Base-by-base conservation (phyloP, 176 grass and related monocot genomes). In the Musa acuminata region DNA sequence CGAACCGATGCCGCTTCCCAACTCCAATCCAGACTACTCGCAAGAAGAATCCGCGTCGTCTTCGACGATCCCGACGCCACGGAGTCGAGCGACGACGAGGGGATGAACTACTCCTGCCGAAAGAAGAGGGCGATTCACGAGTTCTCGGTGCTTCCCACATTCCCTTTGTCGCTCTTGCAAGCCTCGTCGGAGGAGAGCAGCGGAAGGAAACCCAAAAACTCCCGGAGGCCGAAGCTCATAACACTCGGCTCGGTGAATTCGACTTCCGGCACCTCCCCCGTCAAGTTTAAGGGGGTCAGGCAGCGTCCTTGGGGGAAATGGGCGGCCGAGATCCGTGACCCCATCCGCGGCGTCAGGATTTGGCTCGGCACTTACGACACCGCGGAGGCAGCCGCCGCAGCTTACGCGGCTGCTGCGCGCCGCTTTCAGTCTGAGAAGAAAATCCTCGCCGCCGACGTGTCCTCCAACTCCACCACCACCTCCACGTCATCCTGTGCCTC, bases 311-410 rank as follows among this genome's bases (percentile, higher is more conserved):
- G 63, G 76, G 76, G 76, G 2, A 65, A 20, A 53, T 78, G 76
- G 76, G 76, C 76, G 3, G 62, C 76, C 11, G 76, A 78, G 76
- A 78, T 78, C 63, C 76, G 76, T 48, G 24, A 78, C 76, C 48
- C 76, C 9, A 13, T 62, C 8, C 55, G 22, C 48, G 63, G 62
- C 6, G 50, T 13, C 63, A 21, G 76, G 20, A 16, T 53, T 7
- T 72, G 70, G 70, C 70, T 72, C 35, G 76, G 60, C 8, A 64
- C 76, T 8, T 78, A 54, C 51, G 50, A 29, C 14, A 53, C 76
- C 19, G 76, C 76, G 3, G 62, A 72, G 43, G 76, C 62, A 1
- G 76, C 60, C 25, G 63, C 49, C 1, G 51, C 63, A 7, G 76
- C 76, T 6, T 78, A 78, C 49, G 6, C 20, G 1, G 60, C 76